phyloP scores from a whole-genome alignment of 1,284 basidiomycete genomes.

The Phaffia rhodozyma region DNA sequence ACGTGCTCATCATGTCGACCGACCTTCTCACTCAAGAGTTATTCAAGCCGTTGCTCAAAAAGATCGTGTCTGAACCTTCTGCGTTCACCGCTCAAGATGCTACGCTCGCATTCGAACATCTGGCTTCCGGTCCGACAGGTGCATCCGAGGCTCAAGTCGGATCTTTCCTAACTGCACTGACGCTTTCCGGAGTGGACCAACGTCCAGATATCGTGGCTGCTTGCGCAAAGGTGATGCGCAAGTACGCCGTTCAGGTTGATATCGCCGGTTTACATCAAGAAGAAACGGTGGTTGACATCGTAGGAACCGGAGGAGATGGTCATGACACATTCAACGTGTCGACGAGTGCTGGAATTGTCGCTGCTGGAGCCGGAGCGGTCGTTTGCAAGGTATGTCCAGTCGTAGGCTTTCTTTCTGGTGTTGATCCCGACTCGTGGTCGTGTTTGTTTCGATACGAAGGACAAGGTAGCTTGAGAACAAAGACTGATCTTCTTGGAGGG shows the following conservation, averaged over 20 bases:
- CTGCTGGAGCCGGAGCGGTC: constrained; percentile 82
- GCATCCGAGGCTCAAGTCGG: constrained; percentile 55
- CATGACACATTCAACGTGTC: constrained; percentile 97
- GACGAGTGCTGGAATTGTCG: constrained; percentile 86
- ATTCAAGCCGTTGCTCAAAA: constrained; percentile 63
- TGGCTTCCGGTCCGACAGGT: constrained; percentile 50
- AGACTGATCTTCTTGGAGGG: background rate
- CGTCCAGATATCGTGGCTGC: constrained; percentile 62
- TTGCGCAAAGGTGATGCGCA: constrained; percentile 59
- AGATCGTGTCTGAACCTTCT: constrained; percentile 62
- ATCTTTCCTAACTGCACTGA: constrained; percentile 68
- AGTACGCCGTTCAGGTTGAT: constrained; percentile 45
- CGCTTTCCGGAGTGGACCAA: constrained; percentile 59
- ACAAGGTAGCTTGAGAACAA: background rate
- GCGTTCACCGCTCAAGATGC: constrained; percentile 62
- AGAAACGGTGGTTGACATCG: constrained; percentile 42
- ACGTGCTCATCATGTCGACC: background rate
- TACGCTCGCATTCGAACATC: constrained; percentile 53
- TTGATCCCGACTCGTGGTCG: background rate
- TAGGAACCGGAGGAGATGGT: constrained; percentile 86
- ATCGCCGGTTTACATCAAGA: constrained; percentile 28
- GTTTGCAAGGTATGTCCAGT: constrained; percentile 66
- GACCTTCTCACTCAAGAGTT: constrained; percentile 40
- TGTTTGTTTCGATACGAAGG: background rate
- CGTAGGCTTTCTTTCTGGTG: background rate